Evolutionary conservation across 1,284 basidiomycete genomes (phyloP), one percentile per base, ranked within the genome.

Genomic region (Cutaneotrichosporon cutaneum): DNA sequence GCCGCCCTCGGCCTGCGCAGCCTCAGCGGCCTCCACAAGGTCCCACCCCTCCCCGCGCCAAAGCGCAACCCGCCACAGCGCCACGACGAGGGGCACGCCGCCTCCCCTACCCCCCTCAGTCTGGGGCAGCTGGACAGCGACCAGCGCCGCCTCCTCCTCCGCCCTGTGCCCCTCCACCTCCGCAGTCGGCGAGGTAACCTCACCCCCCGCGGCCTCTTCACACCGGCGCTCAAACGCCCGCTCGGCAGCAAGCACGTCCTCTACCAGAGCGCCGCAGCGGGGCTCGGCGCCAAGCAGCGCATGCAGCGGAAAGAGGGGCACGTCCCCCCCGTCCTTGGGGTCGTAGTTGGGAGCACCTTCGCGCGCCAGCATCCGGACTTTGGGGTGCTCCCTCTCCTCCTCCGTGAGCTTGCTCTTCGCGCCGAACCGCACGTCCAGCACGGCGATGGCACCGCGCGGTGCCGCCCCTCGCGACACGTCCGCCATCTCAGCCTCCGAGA

Each of bases 31-130:
- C 22, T 47, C 24, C 11, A 47, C 45, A 26, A 47, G 22, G 10
- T 54, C 58, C 69, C 69, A 70, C 45, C 66, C 69, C 18, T 51
- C 39, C 11, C 69, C 69, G 11, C 45, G 10, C 54, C 48, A 69
- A n/a, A 60, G 39, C 53, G 59, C 51, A 4, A 66, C 58, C 21
- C 68, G 56, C 55, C 60, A 61, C 1, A 69, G 56, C 30, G 69
- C 65, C 4, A 66, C 50, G 10, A 56, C 61, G 11, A 68, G 45
- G 5, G 63, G 57, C 3, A 63, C 59, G 11, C 59, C 62, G 4
- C 48, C 11, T 18, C 52, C 58, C 4, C 63, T 58, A 18, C 33
- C 10, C 22, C 13, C 10, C 13, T 32, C 30, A 2, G 10, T 22
- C 27, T 30, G 11, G 7, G 56, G 56, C 5, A 54, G 27, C 47